phyloP scores from a whole-genome alignment of 177 flowering plant genomes.

The Viscum album region DNA sequence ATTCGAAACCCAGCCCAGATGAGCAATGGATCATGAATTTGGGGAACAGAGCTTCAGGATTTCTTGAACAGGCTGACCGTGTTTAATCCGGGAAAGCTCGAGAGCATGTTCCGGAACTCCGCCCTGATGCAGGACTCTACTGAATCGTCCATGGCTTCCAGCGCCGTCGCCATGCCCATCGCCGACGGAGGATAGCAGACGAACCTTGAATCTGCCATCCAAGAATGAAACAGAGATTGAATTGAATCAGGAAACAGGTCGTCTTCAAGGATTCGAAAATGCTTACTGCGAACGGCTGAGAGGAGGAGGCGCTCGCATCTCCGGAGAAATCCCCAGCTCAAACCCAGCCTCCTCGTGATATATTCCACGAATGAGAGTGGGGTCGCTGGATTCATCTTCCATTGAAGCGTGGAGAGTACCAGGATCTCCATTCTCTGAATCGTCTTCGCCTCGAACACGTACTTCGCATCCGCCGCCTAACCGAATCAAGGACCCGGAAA shows the following conservation, averaged over 20 bases:
- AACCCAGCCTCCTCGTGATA: slow-evolving; percentile 52
- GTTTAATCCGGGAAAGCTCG: slow-evolving; percentile 30
- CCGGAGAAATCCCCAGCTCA: slow-evolving; percentile 47
- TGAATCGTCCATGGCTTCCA: slow-evolving; percentile 22
- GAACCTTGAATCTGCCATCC: slow-evolving; percentile 34
- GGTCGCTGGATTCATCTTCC: slow-evolving; percentile 86
- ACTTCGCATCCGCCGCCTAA: slow-evolving; percentile 58
- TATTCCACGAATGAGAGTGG: slow-evolving; percentile 65
- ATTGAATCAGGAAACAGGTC: not conserved
- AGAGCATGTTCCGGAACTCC: slow-evolving; percentile 27
- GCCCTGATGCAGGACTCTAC: slow-evolving; percentile 25
- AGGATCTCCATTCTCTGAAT: slow-evolving; percentile 80
- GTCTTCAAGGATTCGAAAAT: not conserved
- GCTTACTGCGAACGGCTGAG: slow-evolving; percentile 42
- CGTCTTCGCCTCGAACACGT: slow-evolving; percentile 68
- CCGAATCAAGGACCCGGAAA: not conserved
- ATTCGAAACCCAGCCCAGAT: not conserved
- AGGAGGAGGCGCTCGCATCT: slow-evolving; percentile 49
- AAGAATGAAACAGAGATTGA: not conserved
- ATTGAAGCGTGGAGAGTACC: slow-evolving; percentile 58
- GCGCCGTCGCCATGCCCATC: slow-evolving; percentile 43
- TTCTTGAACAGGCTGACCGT: slow-evolving; percentile 20
- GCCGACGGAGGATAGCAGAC: slow-evolving; percentile 42
- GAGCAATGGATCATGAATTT: not conserved
- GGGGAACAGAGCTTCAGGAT: not conserved